These are phyloP conservation scores for Arthrinium puccinioides DNA, from an alignment of 2,329 filamentous ascomycete genomes.

Conservation along the genomic window DNA sequence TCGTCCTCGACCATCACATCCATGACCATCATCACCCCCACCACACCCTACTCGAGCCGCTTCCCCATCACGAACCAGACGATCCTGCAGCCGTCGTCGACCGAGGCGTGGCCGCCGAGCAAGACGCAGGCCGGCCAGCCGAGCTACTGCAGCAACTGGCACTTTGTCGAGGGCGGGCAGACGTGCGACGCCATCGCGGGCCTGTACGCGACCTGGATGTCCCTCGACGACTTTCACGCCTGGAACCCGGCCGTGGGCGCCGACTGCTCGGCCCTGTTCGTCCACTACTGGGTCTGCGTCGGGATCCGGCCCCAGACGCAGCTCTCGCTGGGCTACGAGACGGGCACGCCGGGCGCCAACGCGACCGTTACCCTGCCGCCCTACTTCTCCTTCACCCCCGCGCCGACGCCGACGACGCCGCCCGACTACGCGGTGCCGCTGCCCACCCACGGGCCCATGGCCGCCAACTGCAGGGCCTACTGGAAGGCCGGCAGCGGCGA, in stretches of 20 bases:
- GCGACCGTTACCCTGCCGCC: not conserved
- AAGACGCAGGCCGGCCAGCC: slow-evolving; percentile 13
- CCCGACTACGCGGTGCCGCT: no score
- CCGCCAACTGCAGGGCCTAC: not conserved
- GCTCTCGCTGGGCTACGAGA: not conserved
- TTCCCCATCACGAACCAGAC: not conserved
- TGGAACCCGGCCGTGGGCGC: slow-evolving; percentile 6
- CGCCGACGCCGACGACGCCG: not conserved
- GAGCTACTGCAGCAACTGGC: slow-evolving; percentile 9
- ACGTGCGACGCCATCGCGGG: slow-evolving; percentile 2
- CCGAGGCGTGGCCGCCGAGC: slow-evolving; percentile 11
- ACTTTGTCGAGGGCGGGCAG: slow-evolving; percentile 4
- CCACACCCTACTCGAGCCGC: not conserved
- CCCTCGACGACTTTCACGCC: slow-evolving; percentile 3
- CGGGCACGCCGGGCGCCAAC: not conserved
- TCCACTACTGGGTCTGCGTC: slow-evolving; percentile 9
- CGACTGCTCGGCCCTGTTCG: slow-evolving; percentile 10
- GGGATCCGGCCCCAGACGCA: slow-evolving; percentile 5
- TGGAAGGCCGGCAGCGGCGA: slow-evolving; percentile 7
- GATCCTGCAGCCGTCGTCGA: not conserved
- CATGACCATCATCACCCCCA: slow-evolving; percentile 4
- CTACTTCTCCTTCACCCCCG: not conserved
- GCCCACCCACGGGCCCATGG: no score
- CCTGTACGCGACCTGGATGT: not conserved
- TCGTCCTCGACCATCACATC: slow-evolving; percentile 3